Percentiles rank a stretch among this genome's conserved stretches.
phyloP scores from a whole-genome alignment of 192 early-diverging fungal genomes.

The Oehlia diaphana region DNA sequence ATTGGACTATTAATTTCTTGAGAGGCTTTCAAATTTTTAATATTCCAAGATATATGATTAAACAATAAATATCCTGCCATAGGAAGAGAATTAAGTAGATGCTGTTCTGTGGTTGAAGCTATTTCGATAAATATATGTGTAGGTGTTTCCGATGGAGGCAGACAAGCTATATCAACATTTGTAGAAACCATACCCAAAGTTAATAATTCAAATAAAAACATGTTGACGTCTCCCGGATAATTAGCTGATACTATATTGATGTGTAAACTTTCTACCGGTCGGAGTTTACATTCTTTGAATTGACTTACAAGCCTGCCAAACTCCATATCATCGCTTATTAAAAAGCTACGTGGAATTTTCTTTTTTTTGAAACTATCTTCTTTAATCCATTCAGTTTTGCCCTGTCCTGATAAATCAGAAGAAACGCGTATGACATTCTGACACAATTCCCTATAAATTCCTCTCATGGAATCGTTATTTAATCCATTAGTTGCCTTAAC shows the following conservation, averaged over 20 bases:
- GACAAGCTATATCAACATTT: background rate
- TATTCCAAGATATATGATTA: slow-evolving; percentile 13
- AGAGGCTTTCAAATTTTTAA: slow-evolving; percentile 9
- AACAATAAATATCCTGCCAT: background rate
- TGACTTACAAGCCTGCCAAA: background rate
- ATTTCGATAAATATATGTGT: slow-evolving; percentile 27
- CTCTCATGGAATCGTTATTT: background rate
- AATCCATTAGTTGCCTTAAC: slow-evolving; percentile 11
- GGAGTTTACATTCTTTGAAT: slow-evolving; percentile 18
- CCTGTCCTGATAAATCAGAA: slow-evolving; percentile 23
- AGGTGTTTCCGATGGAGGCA: background rate
- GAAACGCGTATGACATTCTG: slow-evolving; percentile 11
- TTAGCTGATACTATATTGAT: background rate
- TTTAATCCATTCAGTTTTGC: slow-evolving; percentile 30
- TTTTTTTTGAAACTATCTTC: background rate
- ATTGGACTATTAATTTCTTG: slow-evolving; percentile 23
- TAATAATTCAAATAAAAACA: background rate
- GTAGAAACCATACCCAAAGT: background rate
- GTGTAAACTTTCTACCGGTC: background rate
- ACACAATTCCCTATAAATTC: slow-evolving; percentile 20
- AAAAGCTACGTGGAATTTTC: slow-evolving; percentile 6
- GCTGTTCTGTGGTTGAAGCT: slow-evolving; percentile 22
- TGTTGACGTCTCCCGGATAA: slow-evolving; percentile 12
- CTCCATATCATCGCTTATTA: slow-evolving; percentile 24
- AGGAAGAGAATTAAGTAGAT: slow-evolving; percentile 22